A percentile compares a stretch with the other conserved stretches of the same genome.
Evolutionary conservation across 371 early-diverging fungal species (phyloP).

Genomic region (Syncephalastrum monosporum): DNA sequence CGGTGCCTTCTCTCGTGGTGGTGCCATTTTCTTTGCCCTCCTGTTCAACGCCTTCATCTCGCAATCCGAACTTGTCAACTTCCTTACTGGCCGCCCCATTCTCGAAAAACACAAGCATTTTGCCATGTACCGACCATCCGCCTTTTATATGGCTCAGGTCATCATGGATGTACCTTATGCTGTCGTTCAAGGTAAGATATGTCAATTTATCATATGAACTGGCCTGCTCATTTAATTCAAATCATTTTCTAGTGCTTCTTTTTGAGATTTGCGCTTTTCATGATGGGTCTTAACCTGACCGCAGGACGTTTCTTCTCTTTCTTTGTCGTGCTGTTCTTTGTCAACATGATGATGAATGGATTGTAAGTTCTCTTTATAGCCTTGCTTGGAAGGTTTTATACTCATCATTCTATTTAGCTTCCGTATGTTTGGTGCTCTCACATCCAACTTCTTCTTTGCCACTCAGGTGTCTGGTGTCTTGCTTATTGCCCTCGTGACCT

Average conservation of each 20-base stretch:
- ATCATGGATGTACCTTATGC: conserved; percentile 39
- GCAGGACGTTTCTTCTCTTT: conserved; percentile 54
- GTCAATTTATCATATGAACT: no score
- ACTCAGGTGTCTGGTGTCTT: conserved; percentile 47
- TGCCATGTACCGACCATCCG: conserved; percentile 66
- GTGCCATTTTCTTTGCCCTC: conserved; percentile 60
- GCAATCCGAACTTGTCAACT: conserved; percentile 50
- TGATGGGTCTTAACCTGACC: conserved; percentile 45
- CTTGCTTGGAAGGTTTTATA: no score
- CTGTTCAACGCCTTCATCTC: conserved; percentile 57
- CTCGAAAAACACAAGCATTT: conserved; percentile 68
- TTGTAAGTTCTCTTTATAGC: conserved; percentile 6
- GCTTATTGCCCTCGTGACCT: conserved; percentile 49
- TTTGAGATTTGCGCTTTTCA: conserved; percentile 33
- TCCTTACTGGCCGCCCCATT: conserved; percentile 56
- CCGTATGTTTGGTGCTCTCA: conserved; percentile 51
- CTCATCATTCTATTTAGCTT: conserved; percentile 17
- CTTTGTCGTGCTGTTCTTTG: conserved; percentile 38
- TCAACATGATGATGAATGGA: conserved; percentile 46
- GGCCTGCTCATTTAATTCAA: neutral
- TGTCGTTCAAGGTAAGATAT: conserved; percentile 35
- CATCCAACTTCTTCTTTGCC: conserved; percentile 49
- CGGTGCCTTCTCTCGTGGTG: conserved; percentile 74
- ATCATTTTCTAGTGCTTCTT: conserved; percentile 18
- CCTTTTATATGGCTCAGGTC: conserved; percentile 60